phyloP scores from a whole-genome alignment of 805 yeast genomes.

The Teunomyces gatunensis region DNA sequence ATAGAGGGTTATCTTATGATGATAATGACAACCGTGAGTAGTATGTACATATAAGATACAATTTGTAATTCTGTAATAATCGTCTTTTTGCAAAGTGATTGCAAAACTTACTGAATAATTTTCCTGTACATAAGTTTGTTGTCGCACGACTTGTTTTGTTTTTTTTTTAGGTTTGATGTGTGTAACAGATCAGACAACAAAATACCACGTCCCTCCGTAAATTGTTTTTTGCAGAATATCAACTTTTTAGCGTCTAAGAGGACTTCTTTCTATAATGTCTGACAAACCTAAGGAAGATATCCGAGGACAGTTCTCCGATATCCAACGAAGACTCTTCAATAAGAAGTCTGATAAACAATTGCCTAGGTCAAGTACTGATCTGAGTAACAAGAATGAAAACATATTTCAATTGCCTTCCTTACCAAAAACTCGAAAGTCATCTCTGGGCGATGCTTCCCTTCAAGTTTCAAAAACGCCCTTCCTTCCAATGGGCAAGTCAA shows the following conservation, averaged over 20 bases:
- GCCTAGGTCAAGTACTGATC: constrained; percentile 7
- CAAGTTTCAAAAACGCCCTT: neutral
- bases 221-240: neutral
- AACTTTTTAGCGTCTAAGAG: neutral
- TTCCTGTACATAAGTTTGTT: neutral
- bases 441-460: neutral
- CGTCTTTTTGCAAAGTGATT: too few relatives aligned
- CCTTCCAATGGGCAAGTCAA: constrained; percentile 14
- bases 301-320: constrained; percentile 38
- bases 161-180: neutral
- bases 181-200: constrained; percentile 4
- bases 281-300: constrained; percentile 12
- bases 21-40: neutral
- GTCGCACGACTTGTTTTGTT: constrained; percentile 2
- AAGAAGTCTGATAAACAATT: constrained; percentile 13
- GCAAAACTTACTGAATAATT: too few relatives aligned
- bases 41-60: neutral
- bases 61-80: neutral
- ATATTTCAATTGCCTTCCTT: constrained; percentile 12
- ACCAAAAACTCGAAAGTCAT: constrained; percentile 4
- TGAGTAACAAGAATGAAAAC: constrained; percentile 12
- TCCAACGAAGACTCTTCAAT: constrained; percentile 38
- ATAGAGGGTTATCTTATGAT: constrained; percentile 8
- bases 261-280: neutral
- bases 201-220: neutral